Evolutionary conservation across 805 yeast species (phyloP), one percentile per base, ranked within the genome.

Genomic region (Metschnikowia baotianmanensis): DNA sequence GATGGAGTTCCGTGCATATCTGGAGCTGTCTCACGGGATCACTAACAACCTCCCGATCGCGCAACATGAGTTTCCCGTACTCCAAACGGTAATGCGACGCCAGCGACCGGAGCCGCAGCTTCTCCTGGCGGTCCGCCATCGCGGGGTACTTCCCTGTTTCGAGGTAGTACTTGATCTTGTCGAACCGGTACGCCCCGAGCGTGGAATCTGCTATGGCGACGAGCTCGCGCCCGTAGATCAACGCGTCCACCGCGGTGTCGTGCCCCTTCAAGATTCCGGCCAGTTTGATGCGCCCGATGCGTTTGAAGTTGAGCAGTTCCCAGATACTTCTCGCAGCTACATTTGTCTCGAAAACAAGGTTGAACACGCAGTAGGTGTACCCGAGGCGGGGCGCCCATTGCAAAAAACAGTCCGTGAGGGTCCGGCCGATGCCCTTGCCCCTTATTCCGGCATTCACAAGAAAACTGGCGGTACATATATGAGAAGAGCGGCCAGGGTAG

Each of bases 361-460:
- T 88, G 65, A 93, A 86, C 47, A 86, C 77, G 5, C 86, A 77
- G 49, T 88, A 85, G 0, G 91, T 85, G 62, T 86, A 91, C 4
- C 96, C 96, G 29, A 93, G 68, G 46, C 80, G 72, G 11, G 91
- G 91, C 1, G 97, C 88, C 98, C 98, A 93, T 45, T 83, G 87
- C 18, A 90, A 59, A 52, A 80, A 87, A 52, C 95, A 83, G 53
- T 88, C 95, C 13, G 86, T 82, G 46, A 93, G 61, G 0, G 93
- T 84, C 40, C 83, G 71, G 5, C 98, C 99, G 20, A 93, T 86
- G 4, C 97, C 96, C 58, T 85, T 86, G 19, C 91, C 89, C 53
- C 99, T 70, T 51, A 87, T 87, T 49, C 96, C 96, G 4, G 95
- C 93, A 61, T 91, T 89, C 2, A 91, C 98, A 25, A 91, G 66